Percentiles rank a stretch among this genome's conserved stretches.
Evolutionary conservation across 305 asterid species (phyloP).

Genomic region (Fraxinus greggii): DNA sequence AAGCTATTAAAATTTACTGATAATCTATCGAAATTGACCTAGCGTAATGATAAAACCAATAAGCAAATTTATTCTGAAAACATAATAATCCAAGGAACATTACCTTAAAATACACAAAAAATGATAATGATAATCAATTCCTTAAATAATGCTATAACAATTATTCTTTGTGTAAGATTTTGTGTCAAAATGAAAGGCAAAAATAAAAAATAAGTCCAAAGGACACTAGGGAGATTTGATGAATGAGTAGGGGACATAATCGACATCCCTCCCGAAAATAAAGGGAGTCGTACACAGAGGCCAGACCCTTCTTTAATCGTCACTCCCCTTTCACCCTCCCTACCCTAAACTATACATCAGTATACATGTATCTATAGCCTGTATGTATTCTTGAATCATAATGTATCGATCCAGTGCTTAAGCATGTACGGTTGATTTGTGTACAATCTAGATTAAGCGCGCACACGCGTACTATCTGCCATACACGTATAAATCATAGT

Average conservation of each 20-base stretch:
- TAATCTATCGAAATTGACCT: background rate
- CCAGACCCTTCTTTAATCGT: background rate
- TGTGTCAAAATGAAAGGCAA: background rate
- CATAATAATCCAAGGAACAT: background rate
- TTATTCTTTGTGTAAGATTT: background rate
- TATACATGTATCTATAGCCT: constrained; percentile 25
- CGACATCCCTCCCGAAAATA: constrained; percentile 88
- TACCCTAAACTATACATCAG: constrained; percentile 32
- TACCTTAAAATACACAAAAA: constrained; percentile 4
- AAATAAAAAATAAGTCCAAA: constrained; percentile 25
- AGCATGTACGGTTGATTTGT: background rate
- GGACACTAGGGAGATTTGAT: constrained; percentile 74
- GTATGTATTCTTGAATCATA: background rate
- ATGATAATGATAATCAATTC: background rate
- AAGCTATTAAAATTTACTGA: background rate
- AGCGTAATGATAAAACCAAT: background rate
- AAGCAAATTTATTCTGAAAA: background rate
- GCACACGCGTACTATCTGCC: background rate
- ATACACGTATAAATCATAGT: background rate
- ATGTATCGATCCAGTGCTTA: background rate
- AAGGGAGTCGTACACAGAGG: constrained; percentile 48
- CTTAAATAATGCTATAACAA: background rate
- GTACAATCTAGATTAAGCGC: background rate
- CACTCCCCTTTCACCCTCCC: background rate
- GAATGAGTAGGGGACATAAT: constrained; percentile 72